Conservation (phyloP, 2,329 filamentous ascomycete genomes). For the Orbilia ellipsospora region DNA sequence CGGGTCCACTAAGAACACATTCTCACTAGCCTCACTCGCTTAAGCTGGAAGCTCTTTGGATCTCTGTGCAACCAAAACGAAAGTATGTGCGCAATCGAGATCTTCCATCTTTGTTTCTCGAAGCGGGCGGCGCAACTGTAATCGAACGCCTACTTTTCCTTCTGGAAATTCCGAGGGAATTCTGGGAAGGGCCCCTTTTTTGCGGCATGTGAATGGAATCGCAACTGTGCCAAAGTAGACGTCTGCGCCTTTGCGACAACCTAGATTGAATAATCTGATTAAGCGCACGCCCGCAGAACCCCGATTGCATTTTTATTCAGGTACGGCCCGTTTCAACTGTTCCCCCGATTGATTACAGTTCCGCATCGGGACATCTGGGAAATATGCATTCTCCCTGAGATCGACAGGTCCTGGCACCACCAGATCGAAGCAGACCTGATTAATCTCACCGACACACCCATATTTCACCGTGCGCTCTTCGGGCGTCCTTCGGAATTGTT, state of each 20-base stretch:
- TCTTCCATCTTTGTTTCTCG: conserved; percentile 9
- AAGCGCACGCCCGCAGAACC: conserved; percentile 27
- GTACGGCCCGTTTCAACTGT: conserved; percentile 33
- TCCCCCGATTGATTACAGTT: conserved; percentile 12
- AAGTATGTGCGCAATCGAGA: conserved; percentile 39
- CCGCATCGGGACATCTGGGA: conserved; percentile 28
- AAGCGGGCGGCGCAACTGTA: conserved; percentile 1
- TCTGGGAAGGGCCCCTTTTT: not conserved
- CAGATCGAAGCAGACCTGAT: conserved; percentile 9
- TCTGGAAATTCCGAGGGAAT: conserved; percentile 20
- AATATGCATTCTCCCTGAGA: conserved; percentile 22
- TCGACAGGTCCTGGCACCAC: conserved; percentile 20
- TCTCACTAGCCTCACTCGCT: conserved; percentile 34
- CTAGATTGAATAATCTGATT: conserved; percentile 1
- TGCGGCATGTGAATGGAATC: conserved; percentile 1
- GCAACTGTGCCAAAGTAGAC: conserved; percentile 15
- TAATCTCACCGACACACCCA: conserved; percentile 38
- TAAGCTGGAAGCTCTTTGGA: conserved; percentile 29
- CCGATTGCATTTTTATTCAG: conserved; percentile 44
- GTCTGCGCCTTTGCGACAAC: conserved; percentile 33
- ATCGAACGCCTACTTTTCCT: not conserved
- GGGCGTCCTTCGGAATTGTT: conserved; percentile 49
- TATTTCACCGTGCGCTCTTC: not conserved
- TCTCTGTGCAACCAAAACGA: conserved; percentile 51
- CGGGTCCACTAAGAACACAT: not conserved